Conservation (phyloP, 2,329 filamentous ascomycete species). For the Thielaviopsis euricoi region DNA sequence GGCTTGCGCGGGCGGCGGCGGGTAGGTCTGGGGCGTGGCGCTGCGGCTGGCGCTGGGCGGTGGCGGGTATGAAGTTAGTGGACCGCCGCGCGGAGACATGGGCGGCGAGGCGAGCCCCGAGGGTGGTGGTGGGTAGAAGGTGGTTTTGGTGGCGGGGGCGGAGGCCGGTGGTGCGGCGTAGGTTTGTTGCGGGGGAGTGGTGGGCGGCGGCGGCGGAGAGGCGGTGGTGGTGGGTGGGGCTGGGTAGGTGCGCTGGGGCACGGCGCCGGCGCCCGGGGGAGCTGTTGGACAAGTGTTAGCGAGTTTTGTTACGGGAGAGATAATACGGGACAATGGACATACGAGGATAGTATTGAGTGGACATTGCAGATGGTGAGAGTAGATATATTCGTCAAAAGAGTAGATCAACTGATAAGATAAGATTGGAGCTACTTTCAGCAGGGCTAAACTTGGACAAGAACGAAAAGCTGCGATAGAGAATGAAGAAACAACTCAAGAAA, state of each 20-base stretch:
- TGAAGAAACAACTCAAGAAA: neutral
- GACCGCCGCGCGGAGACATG: slow-evolving; percentile 17
- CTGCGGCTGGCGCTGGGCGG: slow-evolving; percentile 21
- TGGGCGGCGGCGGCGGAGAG: slow-evolving; percentile 12
- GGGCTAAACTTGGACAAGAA: too few relatives aligned
- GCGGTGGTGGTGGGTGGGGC: neutral
- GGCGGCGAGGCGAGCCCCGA: slow-evolving; percentile 18
- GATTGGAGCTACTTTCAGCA: too few relatives aligned
- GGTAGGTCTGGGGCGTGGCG: slow-evolving; percentile 15
- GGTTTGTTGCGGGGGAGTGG: slow-evolving; percentile 11
- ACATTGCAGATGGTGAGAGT: neutral
- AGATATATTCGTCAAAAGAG: too few relatives aligned
- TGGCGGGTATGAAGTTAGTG: slow-evolving; percentile 18
- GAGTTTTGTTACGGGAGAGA: too few relatives aligned
- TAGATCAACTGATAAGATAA: too few relatives aligned
- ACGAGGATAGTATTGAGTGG: slow-evolving; percentile 28
- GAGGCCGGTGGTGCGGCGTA: slow-evolving; percentile 21
- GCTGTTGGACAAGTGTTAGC: too few relatives aligned
- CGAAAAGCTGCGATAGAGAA: too few relatives aligned
- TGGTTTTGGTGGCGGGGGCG: slow-evolving; percentile 28
- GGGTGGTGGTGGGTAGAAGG: slow-evolving; percentile 29
- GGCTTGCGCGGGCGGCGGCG: neutral
- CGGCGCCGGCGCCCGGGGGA: slow-evolving; percentile 23
- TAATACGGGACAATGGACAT: too few relatives aligned
- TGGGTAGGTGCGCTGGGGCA: slow-evolving; percentile 15